phyloP scores from a whole-genome alignment of 495 filamentous ascomycete genomes.

The Xylaria curta region DNA sequence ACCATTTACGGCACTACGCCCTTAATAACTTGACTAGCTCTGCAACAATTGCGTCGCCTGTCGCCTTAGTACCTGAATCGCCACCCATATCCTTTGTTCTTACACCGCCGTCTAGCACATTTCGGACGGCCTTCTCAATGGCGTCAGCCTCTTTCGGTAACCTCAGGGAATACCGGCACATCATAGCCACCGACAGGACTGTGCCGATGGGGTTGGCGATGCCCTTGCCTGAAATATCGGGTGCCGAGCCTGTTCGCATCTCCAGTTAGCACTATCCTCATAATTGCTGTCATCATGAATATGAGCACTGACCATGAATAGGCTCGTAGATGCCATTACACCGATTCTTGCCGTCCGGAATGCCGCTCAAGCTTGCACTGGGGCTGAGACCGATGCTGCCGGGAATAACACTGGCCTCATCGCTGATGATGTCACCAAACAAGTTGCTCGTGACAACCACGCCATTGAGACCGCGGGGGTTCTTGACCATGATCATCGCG shows the following conservation, averaged over 20 bases:
- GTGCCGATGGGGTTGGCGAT: constrained; percentile 87
- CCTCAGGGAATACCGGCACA: constrained; percentile 87
- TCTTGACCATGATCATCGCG: constrained; percentile 98
- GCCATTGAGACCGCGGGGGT: constrained; percentile 87
- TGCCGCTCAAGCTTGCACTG: constrained; percentile 83
- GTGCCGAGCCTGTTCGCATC: constrained; percentile 61
- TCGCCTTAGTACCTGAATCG: constrained; percentile 65
- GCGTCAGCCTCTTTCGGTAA: constrained; percentile 73
- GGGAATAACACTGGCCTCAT: constrained; percentile 96
- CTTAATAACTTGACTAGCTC: constrained; percentile 66
- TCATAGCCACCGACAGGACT: constrained; percentile 87
- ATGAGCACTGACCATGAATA: constrained; percentile 76
- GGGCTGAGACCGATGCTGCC: constrained; percentile 90
- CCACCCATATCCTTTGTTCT: constrained; percentile 84
- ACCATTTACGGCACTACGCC: constrained; percentile 27
- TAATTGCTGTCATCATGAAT: background rate
- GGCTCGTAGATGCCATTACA: constrained; percentile 96
- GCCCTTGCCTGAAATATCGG: constrained; percentile 83
- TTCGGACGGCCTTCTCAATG: constrained; percentile 81
- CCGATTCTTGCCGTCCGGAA: constrained; percentile 77
- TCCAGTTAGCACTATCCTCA: constrained; percentile 8
- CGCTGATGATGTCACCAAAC: constrained; percentile 95
- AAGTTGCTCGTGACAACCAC: constrained; percentile 93
- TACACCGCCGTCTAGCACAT: constrained; percentile 74
- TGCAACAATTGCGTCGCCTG: constrained; percentile 81